A percentile compares a stretch with the other conserved stretches of the same genome.
Conservation (phyloP, 2,329 filamentous ascomycete genomes). For the Calycina herbarum region DNA sequence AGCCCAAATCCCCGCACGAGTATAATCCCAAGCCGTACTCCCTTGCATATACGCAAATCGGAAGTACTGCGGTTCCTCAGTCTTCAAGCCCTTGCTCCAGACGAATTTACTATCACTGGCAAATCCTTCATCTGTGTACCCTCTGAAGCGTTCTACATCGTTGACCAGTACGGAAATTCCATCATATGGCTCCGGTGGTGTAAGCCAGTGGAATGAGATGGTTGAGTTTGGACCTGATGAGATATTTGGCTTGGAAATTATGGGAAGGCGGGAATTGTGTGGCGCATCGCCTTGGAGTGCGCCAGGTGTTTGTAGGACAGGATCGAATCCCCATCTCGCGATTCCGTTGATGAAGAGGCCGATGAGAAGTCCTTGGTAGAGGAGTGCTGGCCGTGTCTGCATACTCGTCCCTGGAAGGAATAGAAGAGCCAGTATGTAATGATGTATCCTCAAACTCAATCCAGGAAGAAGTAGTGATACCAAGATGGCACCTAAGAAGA, state of each 20-base stretch:
- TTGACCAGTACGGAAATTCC: conserved; percentile 81
- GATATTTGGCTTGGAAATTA: conserved; percentile 49
- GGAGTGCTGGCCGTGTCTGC: conserved; percentile 78
- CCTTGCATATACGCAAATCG: conserved; percentile 74
- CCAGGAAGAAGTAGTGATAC: conserved; percentile 71
- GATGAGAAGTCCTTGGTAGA: conserved; percentile 87
- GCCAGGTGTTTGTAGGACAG: conserved; percentile 78
- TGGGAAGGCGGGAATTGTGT: conserved; percentile 61
- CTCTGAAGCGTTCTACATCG: conserved; percentile 78
- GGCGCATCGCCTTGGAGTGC: conserved; percentile 70
- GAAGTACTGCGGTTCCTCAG: conserved; percentile 67
- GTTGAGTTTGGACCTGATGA: conserved; percentile 50
- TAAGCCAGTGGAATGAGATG: conserved; percentile 38
- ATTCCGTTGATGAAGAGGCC: conserved; percentile 94
- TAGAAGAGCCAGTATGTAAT: conserved; percentile 87
- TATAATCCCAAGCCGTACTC: conserved; percentile 66
- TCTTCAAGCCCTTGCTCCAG: conserved; percentile 54
- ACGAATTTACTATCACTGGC: conserved; percentile 52
- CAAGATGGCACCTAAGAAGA: conserved; percentile 67
- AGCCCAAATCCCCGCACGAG: conserved; percentile 71
- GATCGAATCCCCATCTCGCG: conserved; percentile 90
- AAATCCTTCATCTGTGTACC: conserved; percentile 59
- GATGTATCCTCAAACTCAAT: conserved; percentile 84
- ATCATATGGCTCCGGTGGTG: conserved; percentile 58
- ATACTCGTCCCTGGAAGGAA: conserved; percentile 85